phyloP scores from a whole-genome alignment of 495 filamentous ascomycete species.

The Daldinia grandis region DNA sequence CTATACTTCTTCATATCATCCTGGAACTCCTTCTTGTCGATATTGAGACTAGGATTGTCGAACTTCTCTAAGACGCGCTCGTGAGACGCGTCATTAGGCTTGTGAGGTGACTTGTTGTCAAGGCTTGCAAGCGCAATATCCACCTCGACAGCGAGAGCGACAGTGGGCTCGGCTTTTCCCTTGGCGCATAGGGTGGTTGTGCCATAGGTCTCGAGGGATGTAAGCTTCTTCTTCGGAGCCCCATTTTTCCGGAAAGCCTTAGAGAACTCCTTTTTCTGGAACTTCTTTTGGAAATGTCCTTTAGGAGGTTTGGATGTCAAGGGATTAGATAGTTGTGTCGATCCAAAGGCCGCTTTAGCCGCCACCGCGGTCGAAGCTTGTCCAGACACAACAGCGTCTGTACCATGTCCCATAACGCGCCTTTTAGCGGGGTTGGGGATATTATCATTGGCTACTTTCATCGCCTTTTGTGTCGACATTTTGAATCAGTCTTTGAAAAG shows the following conservation, averaged over 20 bases:
- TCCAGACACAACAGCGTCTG: too few species aligned
- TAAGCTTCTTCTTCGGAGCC: not conserved
- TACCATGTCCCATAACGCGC: too few species aligned
- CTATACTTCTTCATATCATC: not conserved
- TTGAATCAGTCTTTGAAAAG: not conserved
- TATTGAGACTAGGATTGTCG: not conserved
- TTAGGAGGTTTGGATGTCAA: not conserved
- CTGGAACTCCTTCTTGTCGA: not conserved
- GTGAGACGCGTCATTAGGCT: not conserved
- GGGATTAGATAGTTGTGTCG: not conserved
- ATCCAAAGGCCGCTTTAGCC: not conserved
- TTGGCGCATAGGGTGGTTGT: fast-evolving
- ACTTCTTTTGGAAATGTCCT: not conserved
- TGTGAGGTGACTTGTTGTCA: not conserved
- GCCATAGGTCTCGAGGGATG: not conserved
- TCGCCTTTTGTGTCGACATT: not conserved
- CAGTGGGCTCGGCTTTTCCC: too few species aligned
- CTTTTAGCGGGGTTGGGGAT: too few species aligned
- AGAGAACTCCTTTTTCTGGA: not conserved
- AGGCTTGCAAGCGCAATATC: not conserved
- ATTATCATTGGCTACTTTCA: not conserved
- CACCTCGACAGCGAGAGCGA: too few species aligned
- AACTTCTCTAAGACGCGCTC: not conserved
- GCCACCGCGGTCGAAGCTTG: not conserved
- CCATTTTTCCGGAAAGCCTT: too few species aligned